Conservation (phyloP, 805 yeast species). For the Kockiozyma suomiensis region DNA sequence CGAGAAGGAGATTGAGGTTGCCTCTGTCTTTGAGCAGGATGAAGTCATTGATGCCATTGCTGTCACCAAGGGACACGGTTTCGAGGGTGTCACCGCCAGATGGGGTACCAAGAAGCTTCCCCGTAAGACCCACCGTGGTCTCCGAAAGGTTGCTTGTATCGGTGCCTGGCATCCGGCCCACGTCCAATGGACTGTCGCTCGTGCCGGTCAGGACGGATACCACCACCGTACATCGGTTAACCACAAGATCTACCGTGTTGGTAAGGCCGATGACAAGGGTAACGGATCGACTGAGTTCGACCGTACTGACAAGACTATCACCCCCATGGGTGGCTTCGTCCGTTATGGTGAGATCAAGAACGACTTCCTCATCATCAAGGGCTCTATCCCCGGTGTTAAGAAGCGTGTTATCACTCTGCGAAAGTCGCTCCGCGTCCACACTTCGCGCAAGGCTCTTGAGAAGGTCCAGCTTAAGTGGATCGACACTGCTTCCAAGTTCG, state of each 20-base stretch:
- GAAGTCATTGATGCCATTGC: conserved; percentile 98
- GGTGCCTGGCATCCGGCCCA: conserved; percentile 99
- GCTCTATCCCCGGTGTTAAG: conserved; percentile 99
- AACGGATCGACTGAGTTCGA: conserved; percentile 96
- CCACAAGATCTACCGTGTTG: conserved; percentile 99
- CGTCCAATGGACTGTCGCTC: conserved; percentile 99
- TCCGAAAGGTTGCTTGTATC: conserved; percentile 99
- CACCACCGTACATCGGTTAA: conserved; percentile 99
- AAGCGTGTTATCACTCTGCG: conserved; percentile 99
- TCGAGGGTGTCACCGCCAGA: conserved; percentile 99
- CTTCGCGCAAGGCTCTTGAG: conserved; percentile 97
- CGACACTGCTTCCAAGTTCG: conserved; percentile 99
- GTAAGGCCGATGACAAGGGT: conserved; percentile 92
- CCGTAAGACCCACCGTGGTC: conserved; percentile 99
- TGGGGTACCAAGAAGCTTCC: conserved; percentile 99
- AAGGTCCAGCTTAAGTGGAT: conserved; percentile 98
- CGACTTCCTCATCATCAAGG: conserved; percentile 97
- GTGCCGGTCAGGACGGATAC: conserved; percentile 99
- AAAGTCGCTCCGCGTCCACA: conserved; percentile 97
- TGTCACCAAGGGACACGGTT: conserved; percentile 99
- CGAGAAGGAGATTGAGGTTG: conserved; percentile 96
- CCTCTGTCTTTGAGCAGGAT: conserved; percentile 96
- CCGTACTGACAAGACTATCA: conserved; percentile 99
- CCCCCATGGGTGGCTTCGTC: conserved; percentile 99
- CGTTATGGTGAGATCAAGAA: conserved; percentile 98